phyloP scores from a whole-genome alignment of 306 rosid species.

The Cercis canadensis region DNA sequence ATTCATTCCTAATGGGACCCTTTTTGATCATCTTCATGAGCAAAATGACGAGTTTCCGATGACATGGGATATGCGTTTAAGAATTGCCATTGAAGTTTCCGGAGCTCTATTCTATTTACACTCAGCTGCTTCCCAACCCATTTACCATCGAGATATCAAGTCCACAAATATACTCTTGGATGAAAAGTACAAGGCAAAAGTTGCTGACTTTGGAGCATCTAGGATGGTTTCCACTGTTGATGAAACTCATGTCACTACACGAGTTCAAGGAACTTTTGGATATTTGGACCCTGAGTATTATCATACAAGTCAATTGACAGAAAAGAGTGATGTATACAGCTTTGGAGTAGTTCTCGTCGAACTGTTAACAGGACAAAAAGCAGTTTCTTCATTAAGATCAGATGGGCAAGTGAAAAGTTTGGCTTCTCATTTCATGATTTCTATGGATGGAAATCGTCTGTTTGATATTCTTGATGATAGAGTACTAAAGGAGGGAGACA shows the following conservation, averaged over 20 bases:
- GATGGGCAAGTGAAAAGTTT: slow-evolving; percentile 42
- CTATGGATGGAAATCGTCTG: slow-evolving; percentile 24
- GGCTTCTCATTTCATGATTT: slow-evolving; percentile 39
- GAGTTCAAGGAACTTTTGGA: neutral
- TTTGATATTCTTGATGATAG: slow-evolving; percentile 46
- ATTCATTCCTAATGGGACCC: neutral
- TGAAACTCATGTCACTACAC: neutral
- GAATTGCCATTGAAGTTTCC: neutral
- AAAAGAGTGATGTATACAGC: too few species aligned
- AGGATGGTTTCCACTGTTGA: neutral
- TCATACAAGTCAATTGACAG: neutral
- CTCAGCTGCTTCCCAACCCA: neutral
- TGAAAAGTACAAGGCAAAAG: neutral
- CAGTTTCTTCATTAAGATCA: neutral
- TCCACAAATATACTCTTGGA: slow-evolving; percentile 4
- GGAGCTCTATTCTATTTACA: slow-evolving; percentile 5
- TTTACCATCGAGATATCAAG: slow-evolving; percentile 5
- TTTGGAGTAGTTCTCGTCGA: neutral
- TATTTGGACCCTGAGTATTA: neutral
- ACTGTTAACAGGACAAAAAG: neutral
- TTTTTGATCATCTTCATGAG: neutral
- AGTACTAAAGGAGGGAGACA: slow-evolving; percentile 35
- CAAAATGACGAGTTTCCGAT: neutral
- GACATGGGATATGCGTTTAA: neutral
- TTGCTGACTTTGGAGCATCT: neutral